Evolutionary conservation across 116 monocot species (phyloP), one percentile per base, ranked within the genome.

Genomic region (Thalassia testudinum): DNA sequence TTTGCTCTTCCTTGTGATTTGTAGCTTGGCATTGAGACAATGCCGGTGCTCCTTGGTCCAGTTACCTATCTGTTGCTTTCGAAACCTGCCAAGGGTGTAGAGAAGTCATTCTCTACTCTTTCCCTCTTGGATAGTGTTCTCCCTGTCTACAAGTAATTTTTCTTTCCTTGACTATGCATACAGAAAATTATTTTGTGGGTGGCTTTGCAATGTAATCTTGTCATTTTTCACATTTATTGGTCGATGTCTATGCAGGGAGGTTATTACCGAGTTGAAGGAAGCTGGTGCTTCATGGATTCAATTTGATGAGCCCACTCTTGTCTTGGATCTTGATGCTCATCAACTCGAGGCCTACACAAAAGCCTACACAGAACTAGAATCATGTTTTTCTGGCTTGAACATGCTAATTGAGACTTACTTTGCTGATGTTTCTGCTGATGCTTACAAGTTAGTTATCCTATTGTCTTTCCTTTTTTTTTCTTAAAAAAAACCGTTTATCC

Each of bases 281-380:
- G 75, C 72, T 45, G 84, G 84, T 72, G 84, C 72, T 69, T 75
- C 78, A 42, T 79, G 84, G 84, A 70, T 84, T 58, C 84, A 84
- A 52, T 67, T 84, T 75, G 84, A 84, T 51, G 84, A 84, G 64
- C 84, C 84, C n/a, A 75, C 78, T 29, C 75, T 84, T 43, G 63
- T 75, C n/a, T 44, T 64, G 70, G 84, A 84, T 70, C 75, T 84
- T 57, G 72, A 72, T 12, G 56, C 78, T 63, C 75, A 84, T 38
- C 65, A 84, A 49, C 45, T 78, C 55, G 69, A 69, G 47, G 69
- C 72, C 27, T 84, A 78, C 54, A 79, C 72, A 24, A 56, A 60
- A 22, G 78, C 84, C 23, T 84, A 84, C 42, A 25, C 75, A 42
- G 75, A 84, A 37, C 54, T 84, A 12, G 84, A 84, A 64, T 78